Evolutionary conservation across 805 yeast species (phyloP), one percentile per base, ranked within the genome.

Genomic region (Wickerhamiella domercqiae): DNA sequence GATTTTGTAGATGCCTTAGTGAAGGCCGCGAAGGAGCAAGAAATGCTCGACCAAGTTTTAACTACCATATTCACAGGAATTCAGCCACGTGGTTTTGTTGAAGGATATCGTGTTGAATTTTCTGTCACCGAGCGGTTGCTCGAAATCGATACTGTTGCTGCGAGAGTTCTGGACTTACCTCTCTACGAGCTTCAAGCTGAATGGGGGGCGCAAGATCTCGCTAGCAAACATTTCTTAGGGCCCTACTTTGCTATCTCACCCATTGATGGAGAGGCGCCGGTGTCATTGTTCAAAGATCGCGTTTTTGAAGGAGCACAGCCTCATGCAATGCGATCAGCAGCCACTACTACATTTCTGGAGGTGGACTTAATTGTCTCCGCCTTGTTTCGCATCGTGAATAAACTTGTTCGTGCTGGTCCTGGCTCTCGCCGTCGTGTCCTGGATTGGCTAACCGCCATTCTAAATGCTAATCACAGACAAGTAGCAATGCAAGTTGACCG

Each of bases 391-490:
- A 71, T 90, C 29, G 58, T 75, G 37, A 79, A 86, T 52, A 75
- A 70, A 49, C 66, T 90, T 32, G 70, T 90, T 11, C 67, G 97
- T 44, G 81, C 83, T 0, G 73, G 83, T 4, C 60, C 68, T 0
- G 60, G 62, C 9, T 69, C 94, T 0, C 69, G 97, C 43, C 61
- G 62, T 26, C 74, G 62, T 29, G 51, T 86, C 35, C 59, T 90
- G 47, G 59, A 65, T 34, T 84, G 76, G 65, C 73, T 86, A 56
- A 78, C 80, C 1, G 67, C 67, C 20, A 66, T 83, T 29, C 69
- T 82, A n/a, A 81, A 87, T 49, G 66, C 70, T 36, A 84, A 86
- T 53, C 96, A 84, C 56, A 67, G 82, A 47, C 73, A 97, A 59
- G 70, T 82, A 48, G 94, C 94, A 37, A 47, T 47, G 45, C 93